Conservation (phyloP, 2,329 filamentous ascomycete species). For the Colletotrichum lindemuthianum region DNA sequence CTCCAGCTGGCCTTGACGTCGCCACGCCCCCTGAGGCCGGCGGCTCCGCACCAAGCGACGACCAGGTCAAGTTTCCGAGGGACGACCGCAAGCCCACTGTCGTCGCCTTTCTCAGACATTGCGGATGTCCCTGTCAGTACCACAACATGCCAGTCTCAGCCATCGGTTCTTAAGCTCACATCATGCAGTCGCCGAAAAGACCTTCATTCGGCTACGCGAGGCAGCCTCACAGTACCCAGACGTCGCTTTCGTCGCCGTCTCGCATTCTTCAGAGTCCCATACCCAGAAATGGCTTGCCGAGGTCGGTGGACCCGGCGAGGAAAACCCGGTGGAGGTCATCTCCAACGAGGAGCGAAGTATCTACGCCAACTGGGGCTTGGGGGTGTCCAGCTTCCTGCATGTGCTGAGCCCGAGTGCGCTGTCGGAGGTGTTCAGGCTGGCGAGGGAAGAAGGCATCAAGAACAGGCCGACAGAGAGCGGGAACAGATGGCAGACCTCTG, state of each 20-base stretch:
- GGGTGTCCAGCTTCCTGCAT: conserved; percentile 69
- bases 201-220: conserved; percentile 64
- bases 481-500: conserved; percentile 74
- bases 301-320: conserved; percentile 65
- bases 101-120: conserved; percentile 76
- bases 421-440: conserved; percentile 66
- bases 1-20: conserved; percentile 6
- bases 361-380: conserved; percentile 74
- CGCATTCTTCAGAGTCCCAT: conserved; percentile 63
- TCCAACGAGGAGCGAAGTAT: conserved; percentile 68
- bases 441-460: conserved; percentile 72
- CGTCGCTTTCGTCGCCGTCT: conserved; percentile 69
- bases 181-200: conserved; percentile 73
- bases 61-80: conserved; percentile 56
- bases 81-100: conserved; percentile 66
- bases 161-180: background rate
- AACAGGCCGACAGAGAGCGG: conserved; percentile 73
- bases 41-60: conserved; percentile 2
- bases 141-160: background rate
- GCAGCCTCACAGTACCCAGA: conserved; percentile 60
- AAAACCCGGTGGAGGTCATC: conserved; percentile 59
- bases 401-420: conserved; percentile 68
- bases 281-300: conserved; percentile 68
- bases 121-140: conserved; percentile 77
- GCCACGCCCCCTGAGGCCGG: background rate